Evolutionary conservation across 257 asterid genomes (phyloP).

Genomic region (Nicotiana paniculata): DNA sequence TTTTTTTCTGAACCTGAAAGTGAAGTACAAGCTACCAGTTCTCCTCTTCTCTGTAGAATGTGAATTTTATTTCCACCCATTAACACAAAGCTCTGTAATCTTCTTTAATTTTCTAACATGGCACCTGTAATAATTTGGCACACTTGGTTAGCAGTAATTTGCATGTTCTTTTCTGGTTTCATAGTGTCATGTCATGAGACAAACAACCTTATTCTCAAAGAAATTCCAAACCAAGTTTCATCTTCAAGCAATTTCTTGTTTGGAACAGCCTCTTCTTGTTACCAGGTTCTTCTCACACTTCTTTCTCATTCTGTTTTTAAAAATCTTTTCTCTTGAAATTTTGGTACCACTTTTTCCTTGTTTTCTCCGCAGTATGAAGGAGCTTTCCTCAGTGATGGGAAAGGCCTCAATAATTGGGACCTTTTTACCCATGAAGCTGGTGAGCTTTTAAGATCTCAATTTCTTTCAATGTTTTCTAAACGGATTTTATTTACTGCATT

Average conservation of each 20-base stretch:
- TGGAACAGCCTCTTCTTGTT: constrained; percentile 63
- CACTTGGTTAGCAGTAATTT: background rate
- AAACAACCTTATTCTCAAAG: constrained; percentile 7
- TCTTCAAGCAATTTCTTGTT: constrained; percentile 37
- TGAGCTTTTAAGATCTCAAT: background rate
- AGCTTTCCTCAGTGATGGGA: constrained; percentile 34
- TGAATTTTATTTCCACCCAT: background rate
- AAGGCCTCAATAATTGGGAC: constrained; percentile 49
- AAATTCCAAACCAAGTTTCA: constrained; percentile 2
- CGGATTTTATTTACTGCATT: background rate
- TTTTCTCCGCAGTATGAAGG: constrained; percentile 35
- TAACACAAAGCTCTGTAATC: background rate
- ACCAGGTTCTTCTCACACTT: constrained; percentile 31
- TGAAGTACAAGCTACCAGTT: background rate
- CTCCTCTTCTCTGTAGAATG: background rate
- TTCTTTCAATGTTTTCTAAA: background rate
- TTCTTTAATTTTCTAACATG: background rate
- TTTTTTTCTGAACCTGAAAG: background rate
- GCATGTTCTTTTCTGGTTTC: background rate
- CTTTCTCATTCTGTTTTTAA: background rate
- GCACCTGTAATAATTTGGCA: background rate
- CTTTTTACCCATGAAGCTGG: constrained; percentile 34
- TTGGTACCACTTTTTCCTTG: background rate
- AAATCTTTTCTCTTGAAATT: background rate
- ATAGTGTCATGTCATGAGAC: constrained; percentile 3